Conservation (phyloP, 2,329 filamentous ascomycete genomes). For the Aspergillus piperis region DNA sequence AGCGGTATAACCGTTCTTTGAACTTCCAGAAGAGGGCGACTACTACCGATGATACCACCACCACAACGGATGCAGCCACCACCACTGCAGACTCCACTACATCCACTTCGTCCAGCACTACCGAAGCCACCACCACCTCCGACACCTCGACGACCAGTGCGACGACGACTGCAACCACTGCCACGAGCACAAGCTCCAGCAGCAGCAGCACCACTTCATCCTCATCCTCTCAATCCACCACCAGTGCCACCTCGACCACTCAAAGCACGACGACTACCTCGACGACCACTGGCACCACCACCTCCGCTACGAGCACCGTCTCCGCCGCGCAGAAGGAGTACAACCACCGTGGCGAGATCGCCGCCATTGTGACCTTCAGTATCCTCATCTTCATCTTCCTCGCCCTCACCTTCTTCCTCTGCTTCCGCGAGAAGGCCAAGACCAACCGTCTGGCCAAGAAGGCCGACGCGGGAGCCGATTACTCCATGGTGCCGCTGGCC, state of each 20-base stretch:
- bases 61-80: not conserved
- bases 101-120: not conserved
- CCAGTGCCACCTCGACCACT: conserved; percentile 5
- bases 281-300: conserved; percentile 6
- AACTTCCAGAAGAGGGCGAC: conserved; percentile 4
- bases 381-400: conserved; percentile 2
- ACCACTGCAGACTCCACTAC: conserved; percentile 1
- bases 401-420: conserved; percentile 1
- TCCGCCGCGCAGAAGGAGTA: not conserved
- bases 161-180: not conserved
- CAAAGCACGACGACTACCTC: conserved; percentile 6
- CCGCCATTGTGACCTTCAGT: conserved; percentile 6
- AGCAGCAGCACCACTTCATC: not conserved
- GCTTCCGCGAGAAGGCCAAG: not conserved
- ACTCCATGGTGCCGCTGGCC: conserved; percentile 4
- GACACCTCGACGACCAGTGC: not conserved
- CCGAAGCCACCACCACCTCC: conserved; percentile 1
- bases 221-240: conserved; percentile 7
- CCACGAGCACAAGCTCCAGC: not conserved
- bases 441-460: not conserved
- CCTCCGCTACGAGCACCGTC: conserved; percentile 3
- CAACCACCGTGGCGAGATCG: conserved; percentile 5
- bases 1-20: not conserved
- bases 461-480: not conserved
- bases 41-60: conserved; percentile 1